Conservation (phyloP, 176 grass and related monocot genomes). For the Cenchrus fungigraminus region DNA sequence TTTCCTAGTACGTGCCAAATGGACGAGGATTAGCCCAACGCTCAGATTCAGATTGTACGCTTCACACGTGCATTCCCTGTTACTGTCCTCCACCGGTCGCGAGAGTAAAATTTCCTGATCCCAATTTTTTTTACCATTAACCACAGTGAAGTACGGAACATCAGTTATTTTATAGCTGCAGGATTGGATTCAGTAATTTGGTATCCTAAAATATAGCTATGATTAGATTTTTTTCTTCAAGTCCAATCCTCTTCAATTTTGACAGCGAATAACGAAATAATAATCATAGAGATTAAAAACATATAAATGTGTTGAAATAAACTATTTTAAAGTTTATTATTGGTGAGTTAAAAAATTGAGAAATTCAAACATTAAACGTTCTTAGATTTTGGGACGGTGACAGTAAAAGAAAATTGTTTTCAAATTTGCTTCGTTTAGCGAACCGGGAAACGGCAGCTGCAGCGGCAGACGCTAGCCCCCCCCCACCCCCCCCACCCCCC, state of each 20-base stretch:
- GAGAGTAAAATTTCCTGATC: background rate
- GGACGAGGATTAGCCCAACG: background rate
- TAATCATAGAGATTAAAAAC: too few species aligned
- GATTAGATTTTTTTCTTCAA: too few species aligned
- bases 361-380: too few species aligned
- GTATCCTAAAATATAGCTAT: too few species aligned
- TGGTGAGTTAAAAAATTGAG: too few species aligned
- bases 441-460: background rate
- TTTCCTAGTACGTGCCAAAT: background rate
- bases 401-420: background rate
- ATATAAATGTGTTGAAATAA: too few species aligned
- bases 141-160: background rate
- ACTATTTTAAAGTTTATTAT: too few species aligned
- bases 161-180: background rate
- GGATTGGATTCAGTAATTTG: background rate
- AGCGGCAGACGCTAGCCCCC: background rate
- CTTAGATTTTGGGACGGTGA: too few species aligned
- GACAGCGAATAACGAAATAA: too few species aligned
- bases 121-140: too few species aligned
- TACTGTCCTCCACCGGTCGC: background rate
- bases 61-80: constrained; percentile 27
- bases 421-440: background rate
- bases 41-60: constrained; percentile 32
- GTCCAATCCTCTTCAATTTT: too few species aligned
- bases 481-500: too few species aligned